Evolutionary conservation across 441 rosid species (phyloP).

Genomic region (Croton setiger): DNA sequence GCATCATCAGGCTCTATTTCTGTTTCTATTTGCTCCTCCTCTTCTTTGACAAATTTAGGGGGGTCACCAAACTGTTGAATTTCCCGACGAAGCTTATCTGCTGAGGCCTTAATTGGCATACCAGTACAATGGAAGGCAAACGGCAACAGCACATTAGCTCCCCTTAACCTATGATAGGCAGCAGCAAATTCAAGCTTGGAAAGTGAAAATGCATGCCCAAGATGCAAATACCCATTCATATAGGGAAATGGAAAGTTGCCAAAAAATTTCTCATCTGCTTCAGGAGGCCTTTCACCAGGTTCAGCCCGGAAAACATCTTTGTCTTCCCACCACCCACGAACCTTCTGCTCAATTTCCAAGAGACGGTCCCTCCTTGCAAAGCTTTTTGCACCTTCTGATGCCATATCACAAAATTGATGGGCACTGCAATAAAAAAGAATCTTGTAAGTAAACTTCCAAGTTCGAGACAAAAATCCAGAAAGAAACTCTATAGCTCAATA

Average conservation of each 20-base stretch:
- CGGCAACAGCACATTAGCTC: slow-evolving; percentile 80
- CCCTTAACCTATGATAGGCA: slow-evolving; percentile 74
- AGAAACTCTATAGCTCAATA: too few relatives aligned
- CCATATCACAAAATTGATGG: slow-evolving; percentile 53
- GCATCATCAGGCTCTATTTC: slow-evolving; percentile 32
- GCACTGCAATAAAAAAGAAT: slow-evolving; percentile 26
- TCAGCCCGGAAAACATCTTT: slow-evolving; percentile 68
- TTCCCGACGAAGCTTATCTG: slow-evolving; percentile 86
- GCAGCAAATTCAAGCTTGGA: slow-evolving; percentile 88
- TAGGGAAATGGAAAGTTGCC: slow-evolving; percentile 89
- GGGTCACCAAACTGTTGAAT: slow-evolving; percentile 72
- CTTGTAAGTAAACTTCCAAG: neutral
- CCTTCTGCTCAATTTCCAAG: slow-evolving; percentile 58
- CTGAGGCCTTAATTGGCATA: slow-evolving; percentile 96
- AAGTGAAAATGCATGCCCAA: slow-evolving; percentile 83
- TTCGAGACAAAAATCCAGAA: too few relatives aligned
- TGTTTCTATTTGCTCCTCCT: slow-evolving; percentile 28
- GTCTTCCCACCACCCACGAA: slow-evolving; percentile 64
- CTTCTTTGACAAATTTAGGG: slow-evolving; percentile 48
- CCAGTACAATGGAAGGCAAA: slow-evolving; percentile 93
- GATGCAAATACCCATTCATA: slow-evolving; percentile 88
- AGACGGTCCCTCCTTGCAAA: slow-evolving; percentile 73
- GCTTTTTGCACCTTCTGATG: slow-evolving; percentile 59
- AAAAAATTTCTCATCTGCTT: slow-evolving; percentile 72
- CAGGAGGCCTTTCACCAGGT: slow-evolving; percentile 44